Percentiles rank a stretch among this genome's conserved stretches.
Conservation (phyloP, 257 asterid species). For the Solanum habrochaites region DNA sequence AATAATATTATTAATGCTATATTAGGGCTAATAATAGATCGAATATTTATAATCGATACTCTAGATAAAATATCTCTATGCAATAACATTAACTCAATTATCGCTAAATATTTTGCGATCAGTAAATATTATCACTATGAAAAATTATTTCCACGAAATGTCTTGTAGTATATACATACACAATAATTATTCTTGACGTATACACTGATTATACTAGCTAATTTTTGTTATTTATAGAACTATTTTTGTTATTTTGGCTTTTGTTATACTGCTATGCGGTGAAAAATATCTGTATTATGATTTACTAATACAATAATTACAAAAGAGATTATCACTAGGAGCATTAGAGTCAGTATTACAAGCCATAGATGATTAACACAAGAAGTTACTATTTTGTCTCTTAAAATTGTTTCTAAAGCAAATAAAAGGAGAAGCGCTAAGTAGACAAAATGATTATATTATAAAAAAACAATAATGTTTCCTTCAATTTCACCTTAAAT, state of each 20-base stretch:
- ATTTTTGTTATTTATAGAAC: background rate
- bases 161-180: background rate
- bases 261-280: background rate
- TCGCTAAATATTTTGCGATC: background rate
- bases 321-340: background rate
- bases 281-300: background rate
- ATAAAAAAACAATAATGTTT: background rate
- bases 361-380: background rate
- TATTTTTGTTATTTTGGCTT: background rate
- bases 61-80: no score
- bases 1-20: background rate
- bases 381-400: background rate
- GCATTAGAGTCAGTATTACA: background rate
- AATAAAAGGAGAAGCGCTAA: background rate
- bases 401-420: background rate
- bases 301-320: background rate
- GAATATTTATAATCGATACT: background rate
- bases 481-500: background rate
- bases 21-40: background rate
- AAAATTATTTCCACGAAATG: background rate
- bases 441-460: background rate
- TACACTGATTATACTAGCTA: background rate
- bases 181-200: background rate
- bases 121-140: no score
- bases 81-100: no score